Evolutionary conservation across 2,329 filamentous ascomycete species (phyloP), one percentile per base, ranked within the genome.

Genomic region (Cladophialophora bantiana): DNA sequence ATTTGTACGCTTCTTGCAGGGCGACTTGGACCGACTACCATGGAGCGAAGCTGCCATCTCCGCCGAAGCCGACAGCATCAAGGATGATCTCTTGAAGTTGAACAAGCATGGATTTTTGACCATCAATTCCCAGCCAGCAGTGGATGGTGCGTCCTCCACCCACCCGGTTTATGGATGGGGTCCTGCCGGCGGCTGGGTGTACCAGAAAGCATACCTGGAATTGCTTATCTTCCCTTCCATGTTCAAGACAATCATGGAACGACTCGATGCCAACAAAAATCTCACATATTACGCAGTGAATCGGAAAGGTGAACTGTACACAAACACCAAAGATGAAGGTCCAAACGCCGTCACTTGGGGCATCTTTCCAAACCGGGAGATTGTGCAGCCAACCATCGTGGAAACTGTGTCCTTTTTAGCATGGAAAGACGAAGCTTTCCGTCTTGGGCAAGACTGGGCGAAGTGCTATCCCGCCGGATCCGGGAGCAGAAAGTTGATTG

Each of bases 281-380:
- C 83, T 99, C 75, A 97, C 94, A 0, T 99, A 96, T 82, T 97
- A 98, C 75, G 93, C 93, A 55, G 93, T 97, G 68, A 95, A 92
- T 74, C 94, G 92, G 78, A 84, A 86, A 20, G 94, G 94, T 34
- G 87, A 90, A 65, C 84, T 98, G 64, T 89, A 89, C 78, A 95
- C 93, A 34, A 98, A 99, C 75, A 89, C 93, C 1, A 89, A 89
- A 7, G 87, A 88, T 26, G 93, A 96, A 73, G 92, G 93, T 5
- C 95, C 95, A 42, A 99, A 99, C 74, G 95, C 95, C n/a, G 92
- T 99, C 58, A 99, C 95, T 1, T 99, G 95, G 95, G 95, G 95
- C 79, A 96, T 99, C 38, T 99, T 98, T 83, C 94, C 95, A 0
- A 95, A 95, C 66, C 96, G 98, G 78, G 95, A 99, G 80, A 97